Evolutionary conservation across 805 yeast genomes (phyloP), one percentile per base, ranked within the genome.

Genomic region (Metschnikowia baotianmanensis): DNA sequence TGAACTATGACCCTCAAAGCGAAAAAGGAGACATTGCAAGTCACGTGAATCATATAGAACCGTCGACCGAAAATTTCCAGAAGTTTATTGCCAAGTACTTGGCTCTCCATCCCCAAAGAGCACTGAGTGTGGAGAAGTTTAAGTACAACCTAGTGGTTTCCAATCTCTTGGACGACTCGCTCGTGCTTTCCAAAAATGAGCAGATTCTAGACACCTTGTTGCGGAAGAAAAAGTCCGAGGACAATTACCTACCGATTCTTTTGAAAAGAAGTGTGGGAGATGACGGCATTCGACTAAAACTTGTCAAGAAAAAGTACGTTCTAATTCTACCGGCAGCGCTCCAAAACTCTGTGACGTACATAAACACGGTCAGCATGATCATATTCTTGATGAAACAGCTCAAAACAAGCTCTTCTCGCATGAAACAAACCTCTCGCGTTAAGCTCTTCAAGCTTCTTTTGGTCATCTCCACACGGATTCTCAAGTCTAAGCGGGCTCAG

Each of bases 151-250:
- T 70, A 22, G 55, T 70, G 3, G 52, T 65, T 4, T 66, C 72
- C 5, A 63, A 64, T 39, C 51, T 70, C 11, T 46, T 70, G 29
- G 73, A 70, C 41, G 70, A 67, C 39, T 50, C 71, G 3, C 61
- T 69, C 62, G 61, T 65, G 18, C 50, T 69, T n/a, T 67, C 73
- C 15, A 69, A 69, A 38, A 68, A 66, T 37, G 72, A 70, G 26
- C 70, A 63, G 46, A 53, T 62, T 7, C 50, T 65, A 27, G 43
- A 41, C 22, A 54, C 50, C 30, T 38, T 59, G 18, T 30, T 45
- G 3, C 38, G 34, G 23, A 31, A 40, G 16, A 31, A 30, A 23
- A 16, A 32, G 9, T 6, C 38, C n/a, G 39, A 37, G 15, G 41
- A 40, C 15, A 17, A n/a, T 7, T 31, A 25, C 6, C 34, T 34